A percentile compares a stretch with the other conserved stretches of the same genome.
Evolutionary conservation across 2,329 filamentous ascomycete species (phyloP).

Genomic region (Fusarium coicis): DNA sequence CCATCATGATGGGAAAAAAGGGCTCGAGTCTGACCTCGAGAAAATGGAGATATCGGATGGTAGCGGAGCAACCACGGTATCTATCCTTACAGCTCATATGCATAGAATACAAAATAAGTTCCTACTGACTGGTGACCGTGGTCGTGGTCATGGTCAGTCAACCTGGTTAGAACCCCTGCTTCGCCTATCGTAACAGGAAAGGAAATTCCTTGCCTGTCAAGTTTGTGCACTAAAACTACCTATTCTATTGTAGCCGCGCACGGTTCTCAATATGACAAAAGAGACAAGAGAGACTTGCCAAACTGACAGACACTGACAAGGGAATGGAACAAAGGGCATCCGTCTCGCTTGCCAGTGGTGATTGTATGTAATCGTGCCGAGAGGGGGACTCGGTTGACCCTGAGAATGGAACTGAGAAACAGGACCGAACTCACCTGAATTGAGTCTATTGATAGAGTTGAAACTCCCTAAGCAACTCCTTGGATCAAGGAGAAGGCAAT

Average conservation of each 20-base stretch:
- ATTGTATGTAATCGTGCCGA: neutral
- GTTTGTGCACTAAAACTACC: neutral
- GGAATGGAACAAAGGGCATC: neutral
- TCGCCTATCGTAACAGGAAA: slow-evolving; percentile 8
- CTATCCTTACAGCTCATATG: neutral
- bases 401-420: neutral
- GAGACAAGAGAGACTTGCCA: neutral
- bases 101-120: slow-evolving; percentile 11
- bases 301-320: neutral
- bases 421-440: neutral
- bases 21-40: neutral
- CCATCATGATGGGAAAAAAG: neutral
- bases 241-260: slow-evolving; percentile 14
- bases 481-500: neutral
- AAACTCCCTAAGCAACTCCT: neutral
- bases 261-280: slow-evolving; percentile 19
- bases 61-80: neutral
- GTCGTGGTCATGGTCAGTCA: neutral
- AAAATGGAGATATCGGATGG: neutral
- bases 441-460: neutral
- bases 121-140: slow-evolving; percentile 32
- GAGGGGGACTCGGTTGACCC: neutral
- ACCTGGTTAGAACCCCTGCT: slow-evolving; percentile 21
- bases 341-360: neutral
- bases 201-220: neutral